A percentile compares a stretch with the other conserved stretches of the same genome.
Conservation (phyloP, 2,329 filamentous ascomycete species). For the Botryotinia calthae region DNA sequence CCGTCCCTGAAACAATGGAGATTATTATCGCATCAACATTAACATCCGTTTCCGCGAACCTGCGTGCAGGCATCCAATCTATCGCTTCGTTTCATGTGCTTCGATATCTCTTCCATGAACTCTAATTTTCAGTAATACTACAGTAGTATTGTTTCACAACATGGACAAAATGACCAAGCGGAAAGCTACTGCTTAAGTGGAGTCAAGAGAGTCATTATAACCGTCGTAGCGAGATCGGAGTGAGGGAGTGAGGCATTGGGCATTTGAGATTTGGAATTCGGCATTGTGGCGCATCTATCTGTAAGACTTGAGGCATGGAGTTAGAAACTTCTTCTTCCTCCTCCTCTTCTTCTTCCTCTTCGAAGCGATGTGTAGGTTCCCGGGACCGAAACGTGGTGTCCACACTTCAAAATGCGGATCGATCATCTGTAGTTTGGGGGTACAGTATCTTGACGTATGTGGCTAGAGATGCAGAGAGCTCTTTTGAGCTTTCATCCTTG, state of each 20-base stretch:
- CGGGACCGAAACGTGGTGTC: background rate
- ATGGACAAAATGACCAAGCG: background rate
- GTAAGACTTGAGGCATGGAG: constrained; percentile 4
- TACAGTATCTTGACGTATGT: background rate
- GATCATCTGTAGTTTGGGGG: background rate
- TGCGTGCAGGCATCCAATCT: background rate
- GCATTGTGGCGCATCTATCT: background rate
- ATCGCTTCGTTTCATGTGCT: constrained; percentile 5
- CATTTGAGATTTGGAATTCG: background rate
- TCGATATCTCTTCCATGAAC: background rate
- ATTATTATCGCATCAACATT: background rate
- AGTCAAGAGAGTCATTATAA: background rate
- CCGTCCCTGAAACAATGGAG: background rate
- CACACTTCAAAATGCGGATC: background rate
- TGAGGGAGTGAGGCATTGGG: constrained; percentile 1
- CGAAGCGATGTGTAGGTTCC: background rate
- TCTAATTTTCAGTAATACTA: background rate
- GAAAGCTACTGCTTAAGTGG: constrained; percentile 6
- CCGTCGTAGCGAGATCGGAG: constrained; percentile 6
- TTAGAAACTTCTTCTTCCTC: background rate
- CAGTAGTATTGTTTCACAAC: background rate
- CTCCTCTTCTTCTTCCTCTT: background rate
- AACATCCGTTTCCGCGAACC: constrained; percentile 3
- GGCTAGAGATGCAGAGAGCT: background rate
- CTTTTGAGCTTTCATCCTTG: background rate